Percentiles rank a stretch among this genome's conserved stretches.
Conservation (phyloP, 2,329 filamentous ascomycete genomes). For the Thielaviopsis ethacetica region DNA sequence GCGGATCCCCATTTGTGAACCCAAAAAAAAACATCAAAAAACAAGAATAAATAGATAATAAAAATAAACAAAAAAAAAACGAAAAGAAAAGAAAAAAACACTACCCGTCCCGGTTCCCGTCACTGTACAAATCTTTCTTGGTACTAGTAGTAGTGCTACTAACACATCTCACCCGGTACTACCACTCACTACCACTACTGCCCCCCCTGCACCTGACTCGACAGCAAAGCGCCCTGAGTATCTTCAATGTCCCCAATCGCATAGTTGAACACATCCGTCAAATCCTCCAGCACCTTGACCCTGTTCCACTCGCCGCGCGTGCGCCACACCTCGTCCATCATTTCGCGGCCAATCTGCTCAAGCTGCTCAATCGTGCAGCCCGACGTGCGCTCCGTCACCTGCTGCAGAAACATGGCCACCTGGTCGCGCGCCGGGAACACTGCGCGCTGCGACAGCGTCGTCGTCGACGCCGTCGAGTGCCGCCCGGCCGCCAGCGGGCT, state of each 20-base stretch:
- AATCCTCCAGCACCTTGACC: conserved; percentile 46
- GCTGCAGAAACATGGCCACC: conserved; percentile 40
- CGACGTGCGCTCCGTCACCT: conserved; percentile 50
- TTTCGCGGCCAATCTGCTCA: conserved; percentile 75
- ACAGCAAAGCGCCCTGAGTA: conserved; percentile 27
- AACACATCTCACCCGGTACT: too few species aligned
- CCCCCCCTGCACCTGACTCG: conserved; percentile 24
- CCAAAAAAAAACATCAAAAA: too few species aligned
- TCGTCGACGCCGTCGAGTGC: background rate
- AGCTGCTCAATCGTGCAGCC: conserved; percentile 84
- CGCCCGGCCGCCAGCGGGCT: background rate
- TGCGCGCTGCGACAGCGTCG: conserved; percentile 6
- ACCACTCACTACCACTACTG: background rate
- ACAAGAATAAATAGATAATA: background rate
- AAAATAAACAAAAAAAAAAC: background rate
- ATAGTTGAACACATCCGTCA: conserved; percentile 59
- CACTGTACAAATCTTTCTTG: conserved; percentile 10
- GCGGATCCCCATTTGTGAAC: too few species aligned
- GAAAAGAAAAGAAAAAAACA: conserved; percentile 9
- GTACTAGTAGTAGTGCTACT: too few species aligned
- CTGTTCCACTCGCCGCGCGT: conserved; percentile 71
- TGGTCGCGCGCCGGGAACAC: conserved; percentile 28
- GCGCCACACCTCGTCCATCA: conserved; percentile 85
- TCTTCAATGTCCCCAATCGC: conserved; percentile 52
- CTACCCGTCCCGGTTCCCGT: background rate